Conservation (phyloP, 2,329 filamentous ascomycete genomes). For the Emmonsia crescens region DNA sequence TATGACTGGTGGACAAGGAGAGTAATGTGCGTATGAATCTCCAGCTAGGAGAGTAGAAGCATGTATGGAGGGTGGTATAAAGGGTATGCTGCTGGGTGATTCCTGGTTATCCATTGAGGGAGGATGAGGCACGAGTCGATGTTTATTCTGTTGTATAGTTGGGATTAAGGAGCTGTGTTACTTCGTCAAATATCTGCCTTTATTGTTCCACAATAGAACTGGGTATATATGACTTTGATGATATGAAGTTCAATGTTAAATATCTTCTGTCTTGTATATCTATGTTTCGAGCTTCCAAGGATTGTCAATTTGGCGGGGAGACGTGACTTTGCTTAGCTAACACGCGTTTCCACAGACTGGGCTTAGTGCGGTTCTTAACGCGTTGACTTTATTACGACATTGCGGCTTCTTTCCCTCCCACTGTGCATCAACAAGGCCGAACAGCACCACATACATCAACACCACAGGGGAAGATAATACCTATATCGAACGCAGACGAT, state of each 20-base stretch:
- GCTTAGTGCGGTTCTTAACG: constrained; percentile 7
- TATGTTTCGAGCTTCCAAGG: too few species aligned
- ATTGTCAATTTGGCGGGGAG: neutral
- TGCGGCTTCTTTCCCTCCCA: neutral
- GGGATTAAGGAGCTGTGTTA: neutral
- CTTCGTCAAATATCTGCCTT: neutral
- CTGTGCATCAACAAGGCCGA: neutral
- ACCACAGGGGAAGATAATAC: neutral
- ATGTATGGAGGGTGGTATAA: constrained; percentile 61
- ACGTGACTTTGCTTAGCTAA: constrained; percentile 6
- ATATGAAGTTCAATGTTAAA: neutral
- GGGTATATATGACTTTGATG: neutral
- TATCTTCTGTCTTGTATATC: too few species aligned
- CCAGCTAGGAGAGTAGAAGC: constrained; percentile 47
- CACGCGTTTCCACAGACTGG: constrained; percentile 5
- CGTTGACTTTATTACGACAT: neutral
- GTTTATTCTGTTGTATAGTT: neutral
- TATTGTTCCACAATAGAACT: neutral
- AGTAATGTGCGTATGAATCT: constrained; percentile 61
- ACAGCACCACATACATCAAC: neutral
- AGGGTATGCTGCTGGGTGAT: constrained; percentile 30
- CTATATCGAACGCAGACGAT: neutral
- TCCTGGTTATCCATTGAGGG: constrained; percentile 17
- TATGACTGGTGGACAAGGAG: constrained; percentile 53
- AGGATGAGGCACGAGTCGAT: neutral